A percentile compares a stretch with the other conserved stretches of the same genome.
phyloP scores from a whole-genome alignment of 2,329 filamentous ascomycete species.

The Botrytis squamosa region DNA sequence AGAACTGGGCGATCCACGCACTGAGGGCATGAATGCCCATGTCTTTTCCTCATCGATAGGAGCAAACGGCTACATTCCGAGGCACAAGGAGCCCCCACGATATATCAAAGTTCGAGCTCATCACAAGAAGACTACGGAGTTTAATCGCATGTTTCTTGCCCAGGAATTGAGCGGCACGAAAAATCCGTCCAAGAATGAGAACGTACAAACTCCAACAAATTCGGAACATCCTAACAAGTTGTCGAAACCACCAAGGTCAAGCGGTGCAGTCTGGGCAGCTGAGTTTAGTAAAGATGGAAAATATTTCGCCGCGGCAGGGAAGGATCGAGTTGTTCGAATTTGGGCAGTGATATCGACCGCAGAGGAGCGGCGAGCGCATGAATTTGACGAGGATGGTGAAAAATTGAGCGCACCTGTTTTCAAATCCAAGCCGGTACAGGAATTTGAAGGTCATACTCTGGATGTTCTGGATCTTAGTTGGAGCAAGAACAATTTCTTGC shows the following conservation, averaged over 20 bases:
- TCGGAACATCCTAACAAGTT: slow-evolving; percentile 30
- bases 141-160: slow-evolving; percentile 85
- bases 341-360: slow-evolving; percentile 84
- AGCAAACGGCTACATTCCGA: slow-evolving; percentile 72
- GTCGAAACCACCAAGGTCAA: slow-evolving; percentile 31
- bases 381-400: slow-evolving; percentile 66
- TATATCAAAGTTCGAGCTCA: slow-evolving; percentile 85
- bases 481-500: slow-evolving; percentile 98
- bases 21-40: slow-evolving; percentile 78
- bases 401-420: slow-evolving; percentile 90
- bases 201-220: slow-evolving; percentile 32
- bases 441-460: slow-evolving; percentile 80
- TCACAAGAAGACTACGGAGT: slow-evolving; percentile 78
- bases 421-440: slow-evolving; percentile 69
- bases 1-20: slow-evolving; percentile 65
- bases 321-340: slow-evolving; percentile 80
- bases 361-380: slow-evolving; percentile 73
- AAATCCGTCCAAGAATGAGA: slow-evolving; percentile 36
- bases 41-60: slow-evolving; percentile 77
- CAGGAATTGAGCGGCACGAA: slow-evolving; percentile 76
- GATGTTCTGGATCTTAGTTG: slow-evolving; percentile 91
- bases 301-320: slow-evolving; percentile 88
- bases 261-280: slow-evolving; percentile 82
- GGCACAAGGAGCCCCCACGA: slow-evolving; percentile 82
- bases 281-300: slow-evolving; percentile 91